phyloP scores from a whole-genome alignment of 345 rosid species.

The Kernera saxatilis region DNA sequence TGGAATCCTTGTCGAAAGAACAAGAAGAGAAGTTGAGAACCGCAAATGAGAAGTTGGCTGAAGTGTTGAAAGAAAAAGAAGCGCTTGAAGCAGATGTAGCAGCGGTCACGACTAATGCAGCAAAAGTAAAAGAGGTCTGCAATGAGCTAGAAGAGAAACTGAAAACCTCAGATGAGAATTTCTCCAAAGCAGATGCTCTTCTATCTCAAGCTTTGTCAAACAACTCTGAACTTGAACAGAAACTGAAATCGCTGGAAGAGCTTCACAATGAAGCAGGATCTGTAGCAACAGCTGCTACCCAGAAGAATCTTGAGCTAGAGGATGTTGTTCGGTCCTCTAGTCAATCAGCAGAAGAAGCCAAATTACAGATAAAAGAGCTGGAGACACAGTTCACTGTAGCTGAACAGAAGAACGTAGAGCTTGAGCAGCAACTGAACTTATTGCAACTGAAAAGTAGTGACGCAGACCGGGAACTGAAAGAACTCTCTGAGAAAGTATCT shows the following conservation, averaged over 20 bases:
- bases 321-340: conserved; percentile 48
- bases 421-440: conserved; percentile 60
- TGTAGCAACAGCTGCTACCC: conserved; percentile 60
- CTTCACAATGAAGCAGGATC: conserved; percentile 53
- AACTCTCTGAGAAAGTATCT: conserved; percentile 47
- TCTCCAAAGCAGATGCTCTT: conserved; percentile 56
- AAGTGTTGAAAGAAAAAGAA: conserved; percentile 61
- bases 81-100: conserved; percentile 47
- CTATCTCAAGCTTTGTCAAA: conserved; percentile 64
- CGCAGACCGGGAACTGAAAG: conserved; percentile 53
- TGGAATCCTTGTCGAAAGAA: conserved; percentile 46
- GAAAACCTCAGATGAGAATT: conserved; percentile 63
- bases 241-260: conserved; percentile 66
- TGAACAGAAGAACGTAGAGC: conserved; percentile 71
- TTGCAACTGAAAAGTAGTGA: conserved; percentile 48
- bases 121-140: conserved; percentile 40
- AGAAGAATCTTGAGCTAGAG: conserved; percentile 72
- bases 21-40: conserved; percentile 60
- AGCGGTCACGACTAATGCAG: conserved; percentile 43
- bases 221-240: conserved; percentile 67
- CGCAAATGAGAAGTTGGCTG: conserved; percentile 56
- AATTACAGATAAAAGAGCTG: conserved; percentile 57
- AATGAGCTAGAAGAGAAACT: conserved; percentile 58
- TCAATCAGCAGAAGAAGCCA: conserved; percentile 63
- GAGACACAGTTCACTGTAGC: conserved; percentile 53